phyloP scores from a whole-genome alignment of 768 basidiomycete genomes.

The Rhizopogon vesiculosus region DNA sequence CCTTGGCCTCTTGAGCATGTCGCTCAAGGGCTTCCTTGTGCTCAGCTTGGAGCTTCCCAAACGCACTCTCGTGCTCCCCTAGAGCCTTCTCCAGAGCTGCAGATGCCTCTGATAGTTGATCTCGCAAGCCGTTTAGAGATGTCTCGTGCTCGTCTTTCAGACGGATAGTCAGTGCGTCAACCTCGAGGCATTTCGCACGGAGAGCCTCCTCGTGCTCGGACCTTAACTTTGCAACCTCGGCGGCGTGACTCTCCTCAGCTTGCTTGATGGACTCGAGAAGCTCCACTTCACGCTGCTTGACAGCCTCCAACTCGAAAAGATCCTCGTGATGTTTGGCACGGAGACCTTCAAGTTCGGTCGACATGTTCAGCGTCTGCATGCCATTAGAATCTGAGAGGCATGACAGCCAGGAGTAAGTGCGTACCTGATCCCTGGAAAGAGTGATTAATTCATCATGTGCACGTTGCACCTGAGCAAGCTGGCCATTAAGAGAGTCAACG shows the following conservation, averaged over 20 bases:
- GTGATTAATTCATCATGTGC: conserved; percentile 80
- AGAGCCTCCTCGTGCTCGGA: conserved; percentile 42
- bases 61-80: conserved; percentile 54
- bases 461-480: conserved; percentile 65
- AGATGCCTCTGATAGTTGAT: conserved; percentile 41
- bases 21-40: conserved; percentile 51
- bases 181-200: conserved; percentile 35
- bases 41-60: conserved; percentile 51
- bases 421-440: conserved; percentile 81
- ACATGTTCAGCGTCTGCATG: conserved; percentile 77
- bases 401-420: conserved; percentile 2
- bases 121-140: conserved; percentile 32
- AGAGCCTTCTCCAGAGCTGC: conserved; percentile 41
- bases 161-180: conserved; percentile 36
- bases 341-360: conserved; percentile 75
- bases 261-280: conserved; percentile 46
- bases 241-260: conserved; percentile 45
- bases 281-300: conserved; percentile 52
- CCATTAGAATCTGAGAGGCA: neutral
- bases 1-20: conserved; percentile 51
- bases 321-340: conserved; percentile 56
- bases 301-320: conserved; percentile 46
- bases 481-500: conserved; percentile 65
- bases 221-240: conserved; percentile 43
- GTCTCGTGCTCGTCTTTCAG: conserved; percentile 48